These are phyloP conservation scores for Hyphodiscus sp. DNA, from an alignment of 2,329 filamentous ascomycete species.

Conservation along the genomic window DNA sequence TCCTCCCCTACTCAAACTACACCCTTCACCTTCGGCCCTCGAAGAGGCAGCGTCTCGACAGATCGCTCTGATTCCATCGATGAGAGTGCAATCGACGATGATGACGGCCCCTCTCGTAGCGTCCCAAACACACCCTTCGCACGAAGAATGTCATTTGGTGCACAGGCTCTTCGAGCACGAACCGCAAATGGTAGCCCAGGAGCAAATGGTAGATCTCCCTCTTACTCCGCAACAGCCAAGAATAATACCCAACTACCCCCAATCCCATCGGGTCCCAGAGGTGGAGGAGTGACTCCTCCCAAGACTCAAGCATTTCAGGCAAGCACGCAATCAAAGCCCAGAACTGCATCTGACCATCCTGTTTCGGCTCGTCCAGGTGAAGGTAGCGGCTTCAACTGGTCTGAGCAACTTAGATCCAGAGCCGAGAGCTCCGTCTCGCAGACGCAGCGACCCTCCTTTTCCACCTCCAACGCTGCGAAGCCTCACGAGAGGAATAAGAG, in stretches of 20 bases:
- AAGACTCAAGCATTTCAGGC: constrained; percentile 37
- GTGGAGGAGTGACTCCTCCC: constrained; percentile 23
- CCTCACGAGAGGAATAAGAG: constrained; percentile 64
- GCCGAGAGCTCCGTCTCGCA: constrained; percentile 69
- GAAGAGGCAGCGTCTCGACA: constrained; percentile 65
- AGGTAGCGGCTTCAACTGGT: constrained; percentile 86
- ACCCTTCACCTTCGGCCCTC: constrained; percentile 46
- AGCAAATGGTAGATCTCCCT: constrained; percentile 27
- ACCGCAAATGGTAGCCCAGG: constrained; percentile 30
- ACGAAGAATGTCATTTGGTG: constrained; percentile 85
- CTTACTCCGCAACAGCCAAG: constrained; percentile 21
- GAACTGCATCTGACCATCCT: constrained; percentile 60
- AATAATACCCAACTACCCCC: constrained; percentile 18
- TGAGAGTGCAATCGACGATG: constrained; percentile 68
- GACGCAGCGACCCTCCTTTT: constrained; percentile 50
- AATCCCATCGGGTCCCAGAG: constrained; percentile 21
- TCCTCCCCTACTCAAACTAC: constrained; percentile 53
- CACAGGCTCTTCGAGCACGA: constrained; percentile 50
- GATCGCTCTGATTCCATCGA: constrained; percentile 58
- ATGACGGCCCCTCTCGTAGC: constrained; percentile 45
- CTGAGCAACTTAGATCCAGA: constrained; percentile 87
- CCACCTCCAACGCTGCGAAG: constrained; percentile 39
- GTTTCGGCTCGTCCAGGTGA: constrained; percentile 62
- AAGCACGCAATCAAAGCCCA: constrained; percentile 50
- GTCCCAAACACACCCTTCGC: constrained; percentile 68